These are phyloP conservation scores for Trypanosoma theileri DNA, from an alignment of 208 protist genomes.

Conservation along the genomic window DNA sequence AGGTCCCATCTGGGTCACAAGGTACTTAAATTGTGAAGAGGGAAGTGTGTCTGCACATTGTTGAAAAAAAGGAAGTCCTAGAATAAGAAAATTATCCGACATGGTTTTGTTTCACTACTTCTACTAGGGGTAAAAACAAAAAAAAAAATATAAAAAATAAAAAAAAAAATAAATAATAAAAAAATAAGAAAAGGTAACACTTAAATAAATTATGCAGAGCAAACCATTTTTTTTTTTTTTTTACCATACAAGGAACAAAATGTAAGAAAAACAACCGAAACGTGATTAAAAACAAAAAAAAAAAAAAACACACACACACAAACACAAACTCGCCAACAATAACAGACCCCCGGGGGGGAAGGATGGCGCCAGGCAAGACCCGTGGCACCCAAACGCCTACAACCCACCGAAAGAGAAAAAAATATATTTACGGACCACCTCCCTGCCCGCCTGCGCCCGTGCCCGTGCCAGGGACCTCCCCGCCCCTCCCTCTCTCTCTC, in stretches of 20 bases:
- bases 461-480: too few relatives aligned
- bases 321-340: neutral
- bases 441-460: too few relatives aligned
- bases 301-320: constrained; percentile 8
- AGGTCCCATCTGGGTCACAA: constrained; percentile 68
- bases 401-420: too few relatives aligned
- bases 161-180: neutral
- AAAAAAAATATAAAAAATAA: neutral
- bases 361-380: too few relatives aligned
- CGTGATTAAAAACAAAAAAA: constrained; percentile 6
- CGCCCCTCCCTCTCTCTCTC: too few relatives aligned
- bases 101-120: constrained; percentile 34
- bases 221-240: too few relatives aligned
- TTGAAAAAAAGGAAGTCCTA: constrained; percentile 75
- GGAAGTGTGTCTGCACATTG: constrained; percentile 60
- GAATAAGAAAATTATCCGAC: constrained; percentile 79
- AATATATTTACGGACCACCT: too few relatives aligned
- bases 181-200: too few relatives aligned
- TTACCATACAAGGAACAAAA: neutral
- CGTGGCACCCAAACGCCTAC: too few relatives aligned
- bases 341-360: neutral
- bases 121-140: neutral
- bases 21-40: constrained; percentile 71
- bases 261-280: neutral
- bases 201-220: too few relatives aligned